Evolutionary conservation across 352 stramenopile species (phyloP).

Genomic region (Thalassiosira ordinaria): DNA sequence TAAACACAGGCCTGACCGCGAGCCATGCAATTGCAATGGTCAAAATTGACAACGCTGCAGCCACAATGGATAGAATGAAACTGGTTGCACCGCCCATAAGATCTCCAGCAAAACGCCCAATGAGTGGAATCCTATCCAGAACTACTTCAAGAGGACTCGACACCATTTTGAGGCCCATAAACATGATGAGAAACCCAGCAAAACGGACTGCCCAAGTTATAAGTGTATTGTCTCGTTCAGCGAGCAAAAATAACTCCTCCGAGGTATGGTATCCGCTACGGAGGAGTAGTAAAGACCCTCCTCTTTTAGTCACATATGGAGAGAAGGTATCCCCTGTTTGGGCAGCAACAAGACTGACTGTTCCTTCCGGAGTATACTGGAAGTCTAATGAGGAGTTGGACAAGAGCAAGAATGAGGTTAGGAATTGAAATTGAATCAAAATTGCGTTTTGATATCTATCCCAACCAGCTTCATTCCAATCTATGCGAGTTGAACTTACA

Average conservation of each 20-base stretch:
- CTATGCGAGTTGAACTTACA: too few species aligned
- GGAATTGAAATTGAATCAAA: too few species aligned
- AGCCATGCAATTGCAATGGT: conserved; percentile 4
- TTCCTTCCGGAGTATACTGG: conserved; percentile 8
- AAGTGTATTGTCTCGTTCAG: conserved; percentile 16
- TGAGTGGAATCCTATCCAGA: conserved; percentile 42
- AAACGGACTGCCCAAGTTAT: conserved; percentile 49
- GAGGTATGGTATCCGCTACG: conserved; percentile 8
- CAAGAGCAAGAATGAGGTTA: background rate
- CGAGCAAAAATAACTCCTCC: conserved; percentile 34
- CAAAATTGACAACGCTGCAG: conserved; percentile 5
- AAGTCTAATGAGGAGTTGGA: conserved; percentile 11
- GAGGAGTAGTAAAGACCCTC: conserved; percentile 31
- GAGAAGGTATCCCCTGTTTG: conserved; percentile 32
- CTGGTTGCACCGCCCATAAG: background rate
- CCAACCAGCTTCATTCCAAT: too few species aligned
- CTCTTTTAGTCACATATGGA: conserved; percentile 22
- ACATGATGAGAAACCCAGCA: conserved; percentile 41
- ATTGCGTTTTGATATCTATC: too few species aligned
- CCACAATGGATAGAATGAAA: background rate
- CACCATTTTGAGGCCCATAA: conserved; percentile 26
- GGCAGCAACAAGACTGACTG: conserved; percentile 38
- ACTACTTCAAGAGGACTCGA: conserved; percentile 37
- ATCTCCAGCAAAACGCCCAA: conserved; percentile 7
- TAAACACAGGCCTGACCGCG: background rate